These are phyloP conservation scores for Trichoderma aggressivum DNA, from an alignment of 2,329 filamentous ascomycete genomes.

Conservation along the genomic window DNA sequence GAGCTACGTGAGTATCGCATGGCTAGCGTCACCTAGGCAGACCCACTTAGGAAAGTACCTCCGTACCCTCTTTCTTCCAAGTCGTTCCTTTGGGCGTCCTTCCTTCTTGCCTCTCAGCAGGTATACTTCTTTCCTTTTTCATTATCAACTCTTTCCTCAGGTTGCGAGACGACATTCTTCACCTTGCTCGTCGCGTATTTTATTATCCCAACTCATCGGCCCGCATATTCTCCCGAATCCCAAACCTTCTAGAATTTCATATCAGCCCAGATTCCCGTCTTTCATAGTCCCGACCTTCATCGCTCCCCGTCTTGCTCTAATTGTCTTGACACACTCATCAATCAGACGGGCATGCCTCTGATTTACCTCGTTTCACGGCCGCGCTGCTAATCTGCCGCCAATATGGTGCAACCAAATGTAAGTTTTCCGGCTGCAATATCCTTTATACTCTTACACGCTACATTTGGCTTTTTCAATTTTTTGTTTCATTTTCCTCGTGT, in stretches of 20 bases:
- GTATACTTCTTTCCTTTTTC: background rate
- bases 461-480: conserved; percentile 7
- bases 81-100: background rate
- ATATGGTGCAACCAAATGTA: conserved; percentile 41
- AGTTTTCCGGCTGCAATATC: conserved; percentile 23
- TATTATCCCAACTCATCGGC: conserved; percentile 15
- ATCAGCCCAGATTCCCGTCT: background rate
- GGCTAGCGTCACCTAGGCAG: background rate
- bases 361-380: conserved; percentile 33
- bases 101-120: background rate
- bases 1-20: background rate
- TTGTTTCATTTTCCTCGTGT: background rate
- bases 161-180: conserved; percentile 21
- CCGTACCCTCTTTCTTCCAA: background rate
- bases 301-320: conserved; percentile 24
- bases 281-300: conserved; percentile 17
- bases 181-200: conserved; percentile 25
- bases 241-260: background rate
- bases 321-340: conserved; percentile 3
- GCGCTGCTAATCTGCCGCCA: conserved; percentile 35
- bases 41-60: background rate
- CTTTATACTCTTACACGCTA: conserved; percentile 4
- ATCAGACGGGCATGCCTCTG: conserved; percentile 29
- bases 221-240: background rate
- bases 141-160: background rate